A percentile compares a stretch with the other conserved stretches of the same genome.
phyloP scores from a whole-genome alignment of 768 basidiomycete species.

The Chiua virens region DNA sequence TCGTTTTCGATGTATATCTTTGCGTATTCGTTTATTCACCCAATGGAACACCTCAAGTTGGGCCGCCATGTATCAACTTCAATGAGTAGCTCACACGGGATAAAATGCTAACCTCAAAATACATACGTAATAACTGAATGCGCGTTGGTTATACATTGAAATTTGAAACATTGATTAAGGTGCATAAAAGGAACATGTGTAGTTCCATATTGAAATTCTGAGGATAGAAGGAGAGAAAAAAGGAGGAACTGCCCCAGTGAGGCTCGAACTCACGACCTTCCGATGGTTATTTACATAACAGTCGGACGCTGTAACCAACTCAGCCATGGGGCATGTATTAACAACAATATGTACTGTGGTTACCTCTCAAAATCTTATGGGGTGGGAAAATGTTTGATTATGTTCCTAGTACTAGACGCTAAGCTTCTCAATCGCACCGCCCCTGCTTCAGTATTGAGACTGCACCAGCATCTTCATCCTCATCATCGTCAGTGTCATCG shows the following conservation, averaged over 20 bases:
- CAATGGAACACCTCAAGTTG: background rate
- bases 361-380: too few relatives aligned
- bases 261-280: conserved; percentile 56
- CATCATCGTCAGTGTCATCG: background rate
- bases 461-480: background rate
- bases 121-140: background rate
- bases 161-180: too few relatives aligned
- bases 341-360: too few relatives aligned
- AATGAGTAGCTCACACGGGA: background rate
- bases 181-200: too few relatives aligned
- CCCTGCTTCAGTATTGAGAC: too few relatives aligned
- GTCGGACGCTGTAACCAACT: conserved; percentile 53
- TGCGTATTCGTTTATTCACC: conserved; percentile 6
- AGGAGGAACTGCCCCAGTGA: conserved; percentile 43
- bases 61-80: conserved; percentile 7
- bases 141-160: too few relatives aligned
- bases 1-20: background rate
- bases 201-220: too few relatives aligned
- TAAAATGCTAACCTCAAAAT: conserved; percentile 1
- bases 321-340: conserved; percentile 46
- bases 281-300: conserved; percentile 39
- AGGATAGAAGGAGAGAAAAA: conserved; percentile 6
- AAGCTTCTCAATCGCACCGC: too few relatives aligned
- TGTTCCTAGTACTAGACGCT: too few relatives aligned
- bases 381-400: too few relatives aligned